Percentiles rank a stretch among this genome's conserved stretches.
phyloP scores from a whole-genome alignment of 768 basidiomycete species.

The Mycena sanguinolenta region DNA sequence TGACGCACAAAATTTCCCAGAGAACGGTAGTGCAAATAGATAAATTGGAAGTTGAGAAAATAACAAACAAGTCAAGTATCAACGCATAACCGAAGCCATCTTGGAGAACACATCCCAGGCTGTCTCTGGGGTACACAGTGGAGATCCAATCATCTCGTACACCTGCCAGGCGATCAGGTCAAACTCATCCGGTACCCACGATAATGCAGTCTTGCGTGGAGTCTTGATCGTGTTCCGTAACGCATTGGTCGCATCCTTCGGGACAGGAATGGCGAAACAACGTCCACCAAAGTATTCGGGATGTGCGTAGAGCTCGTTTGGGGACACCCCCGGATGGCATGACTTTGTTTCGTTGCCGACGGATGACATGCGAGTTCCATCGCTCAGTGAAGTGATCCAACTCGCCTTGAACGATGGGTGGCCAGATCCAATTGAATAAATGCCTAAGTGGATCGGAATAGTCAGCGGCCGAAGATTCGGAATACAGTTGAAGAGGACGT shows the following conservation, averaged over 20 bases:
- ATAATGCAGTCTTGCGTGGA: neutral
- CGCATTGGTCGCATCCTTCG: neutral
- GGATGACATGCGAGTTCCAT: slow-evolving; percentile 11
- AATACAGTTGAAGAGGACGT: slow-evolving; percentile 40
- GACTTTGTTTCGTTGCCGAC: slow-evolving; percentile 6
- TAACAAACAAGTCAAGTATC: no score
- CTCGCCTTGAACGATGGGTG: neutral
- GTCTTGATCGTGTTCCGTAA: neutral
- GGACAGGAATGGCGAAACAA: neutral
- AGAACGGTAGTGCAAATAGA: no score
- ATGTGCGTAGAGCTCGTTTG: slow-evolving; percentile 1
- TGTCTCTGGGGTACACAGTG: slow-evolving; percentile 1
- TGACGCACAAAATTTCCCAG: no score
- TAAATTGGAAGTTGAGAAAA: no score
- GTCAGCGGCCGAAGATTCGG: no score
- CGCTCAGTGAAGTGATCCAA: slow-evolving; percentile 12
- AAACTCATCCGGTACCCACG: neutral
- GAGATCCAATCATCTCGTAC: neutral
- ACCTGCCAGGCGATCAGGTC: neutral
- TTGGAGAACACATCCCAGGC: slow-evolving; percentile 8
- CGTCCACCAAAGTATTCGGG: neutral
- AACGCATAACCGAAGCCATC: slow-evolving; percentile 10
- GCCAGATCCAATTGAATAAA: slow-evolving; percentile 16
- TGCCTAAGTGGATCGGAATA: neutral
- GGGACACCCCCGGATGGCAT: slow-evolving; percentile 12